Evolutionary conservation across 1,284 basidiomycete genomes (phyloP).

Genomic region (Pseudozyma thailandica): DNA sequence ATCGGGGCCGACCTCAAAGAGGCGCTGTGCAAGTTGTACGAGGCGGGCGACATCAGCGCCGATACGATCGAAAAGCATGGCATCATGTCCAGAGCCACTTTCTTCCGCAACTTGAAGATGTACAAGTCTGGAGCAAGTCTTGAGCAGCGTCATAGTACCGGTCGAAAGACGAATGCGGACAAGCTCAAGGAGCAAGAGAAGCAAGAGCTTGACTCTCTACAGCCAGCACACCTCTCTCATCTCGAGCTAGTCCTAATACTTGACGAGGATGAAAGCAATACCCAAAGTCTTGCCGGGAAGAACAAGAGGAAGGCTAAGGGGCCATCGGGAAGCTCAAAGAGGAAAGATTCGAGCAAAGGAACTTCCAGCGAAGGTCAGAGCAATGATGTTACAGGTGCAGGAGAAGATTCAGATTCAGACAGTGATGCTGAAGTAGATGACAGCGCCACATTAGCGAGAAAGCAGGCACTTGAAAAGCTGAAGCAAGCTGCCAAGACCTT

Average conservation of each 20-base stretch:
- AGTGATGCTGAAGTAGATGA: conserved; percentile 31
- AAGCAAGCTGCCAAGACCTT: conserved; percentile 20
- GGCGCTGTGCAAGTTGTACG: conserved; percentile 52
- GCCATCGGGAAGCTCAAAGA: conserved; percentile 8
- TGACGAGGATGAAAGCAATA: conserved; percentile 22
- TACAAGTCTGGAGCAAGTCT: conserved; percentile 49
- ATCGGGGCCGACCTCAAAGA: conserved; percentile 55
- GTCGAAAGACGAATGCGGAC: conserved; percentile 50
- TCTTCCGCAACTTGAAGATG: conserved; percentile 49
- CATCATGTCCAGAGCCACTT: conserved; percentile 52
- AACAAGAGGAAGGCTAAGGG: conserved; percentile 26
- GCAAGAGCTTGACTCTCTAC: conserved; percentile 33
- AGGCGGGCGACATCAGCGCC: conserved; percentile 49
- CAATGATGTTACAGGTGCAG: not conserved
- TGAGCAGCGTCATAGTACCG: conserved; percentile 50
- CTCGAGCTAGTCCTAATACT: conserved; percentile 32
- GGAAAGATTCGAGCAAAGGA: conserved; percentile 8
- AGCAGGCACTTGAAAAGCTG: conserved; percentile 13
- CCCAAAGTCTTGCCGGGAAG: not conserved
- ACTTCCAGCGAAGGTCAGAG: not conserved
- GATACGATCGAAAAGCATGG: conserved; percentile 52
- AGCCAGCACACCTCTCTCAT: conserved; percentile 26
- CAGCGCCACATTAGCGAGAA: conserved; percentile 1
- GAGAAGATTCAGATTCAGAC: conserved; percentile 29
- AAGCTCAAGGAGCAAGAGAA: conserved; percentile 47